Evolutionary conservation across 2,329 filamentous ascomycete species (phyloP).

Genomic region (Epichloe glyceriae): DNA sequence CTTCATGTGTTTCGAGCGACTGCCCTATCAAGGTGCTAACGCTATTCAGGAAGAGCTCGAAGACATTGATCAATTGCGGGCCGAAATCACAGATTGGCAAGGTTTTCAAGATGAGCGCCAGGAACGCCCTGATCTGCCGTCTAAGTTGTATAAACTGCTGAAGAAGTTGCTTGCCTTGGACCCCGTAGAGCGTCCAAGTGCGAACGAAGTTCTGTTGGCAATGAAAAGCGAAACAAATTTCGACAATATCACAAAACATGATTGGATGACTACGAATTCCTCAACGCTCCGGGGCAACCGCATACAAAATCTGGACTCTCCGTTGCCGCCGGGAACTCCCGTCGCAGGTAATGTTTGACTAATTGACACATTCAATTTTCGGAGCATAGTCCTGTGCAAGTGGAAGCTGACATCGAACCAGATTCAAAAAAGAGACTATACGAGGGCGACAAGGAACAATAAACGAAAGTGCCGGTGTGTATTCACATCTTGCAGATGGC

Average conservation of each 20-base stretch:
- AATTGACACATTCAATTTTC: neutral
- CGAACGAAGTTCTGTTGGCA: constrained; percentile 69
- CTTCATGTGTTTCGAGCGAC: constrained; percentile 86
- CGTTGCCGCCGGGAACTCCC: constrained; percentile 35
- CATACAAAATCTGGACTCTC: constrained; percentile 44
- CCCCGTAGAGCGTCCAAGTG: constrained; percentile 64
- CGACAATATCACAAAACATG: constrained; percentile 26
- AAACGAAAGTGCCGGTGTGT: neutral
- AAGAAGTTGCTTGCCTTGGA: constrained; percentile 69
- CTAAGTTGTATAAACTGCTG: constrained; percentile 73
- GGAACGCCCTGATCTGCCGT: constrained; percentile 68
- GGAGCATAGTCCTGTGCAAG: neutral
- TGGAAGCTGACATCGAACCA: constrained; percentile 10
- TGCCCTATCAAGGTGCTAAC: constrained; percentile 79
- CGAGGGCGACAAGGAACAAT: constrained; percentile 6
- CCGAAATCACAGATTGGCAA: constrained; percentile 75
- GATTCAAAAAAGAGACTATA: constrained; percentile 19
- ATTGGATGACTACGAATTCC: constrained; percentile 21
- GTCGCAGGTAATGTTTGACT: constrained; percentile 25
- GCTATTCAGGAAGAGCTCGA: constrained; percentile 82
- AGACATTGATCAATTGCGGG: constrained; percentile 71
- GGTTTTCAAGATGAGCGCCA: constrained; percentile 71
- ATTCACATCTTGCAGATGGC: constrained; percentile 14
- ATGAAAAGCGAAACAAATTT: constrained; percentile 55
- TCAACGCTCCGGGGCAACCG: constrained; percentile 30